phyloP scores from a whole-genome alignment of 306 rosid genomes.

The Medicago lupulina region DNA sequence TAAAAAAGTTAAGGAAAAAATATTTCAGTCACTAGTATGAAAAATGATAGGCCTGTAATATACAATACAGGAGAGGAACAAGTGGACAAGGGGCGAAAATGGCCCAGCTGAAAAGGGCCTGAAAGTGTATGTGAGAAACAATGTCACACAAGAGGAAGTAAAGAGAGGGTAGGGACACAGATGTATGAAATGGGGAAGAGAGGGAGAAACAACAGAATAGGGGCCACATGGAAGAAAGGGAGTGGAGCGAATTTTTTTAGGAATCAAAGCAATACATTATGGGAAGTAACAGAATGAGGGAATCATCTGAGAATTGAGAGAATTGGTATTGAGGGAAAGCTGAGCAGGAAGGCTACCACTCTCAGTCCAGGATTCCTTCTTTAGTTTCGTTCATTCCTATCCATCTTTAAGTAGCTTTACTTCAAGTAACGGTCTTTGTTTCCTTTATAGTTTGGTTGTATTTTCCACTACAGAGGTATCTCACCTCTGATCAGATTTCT shows the following conservation, averaged over 20 bases:
- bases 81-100: neutral
- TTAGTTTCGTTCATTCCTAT: no score
- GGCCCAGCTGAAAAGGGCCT: neutral
- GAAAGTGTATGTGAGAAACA: neutral
- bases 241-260: neutral
- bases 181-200: neutral
- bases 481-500: neutral
- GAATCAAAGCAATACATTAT: neutral
- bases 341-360: no score
- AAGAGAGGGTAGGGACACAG: no score
- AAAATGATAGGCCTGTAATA: neutral
- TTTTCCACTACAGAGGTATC: neutral
- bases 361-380: no score
- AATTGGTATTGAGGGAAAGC: no score
- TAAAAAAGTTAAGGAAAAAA: slow-evolving; percentile 5
- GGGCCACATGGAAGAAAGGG: neutral
- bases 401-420: no score
- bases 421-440: no score
- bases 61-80: neutral
- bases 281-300: neutral
- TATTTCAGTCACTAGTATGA: slow-evolving; percentile 18
- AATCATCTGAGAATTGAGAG: neutral
- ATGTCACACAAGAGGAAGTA: no score
- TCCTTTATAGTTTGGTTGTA: no score
- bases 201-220: neutral